Evolutionary conservation across 2,329 filamentous ascomycete genomes (phyloP), one percentile per base, ranked within the genome.

Genomic region (Rutstroemia sp.): DNA sequence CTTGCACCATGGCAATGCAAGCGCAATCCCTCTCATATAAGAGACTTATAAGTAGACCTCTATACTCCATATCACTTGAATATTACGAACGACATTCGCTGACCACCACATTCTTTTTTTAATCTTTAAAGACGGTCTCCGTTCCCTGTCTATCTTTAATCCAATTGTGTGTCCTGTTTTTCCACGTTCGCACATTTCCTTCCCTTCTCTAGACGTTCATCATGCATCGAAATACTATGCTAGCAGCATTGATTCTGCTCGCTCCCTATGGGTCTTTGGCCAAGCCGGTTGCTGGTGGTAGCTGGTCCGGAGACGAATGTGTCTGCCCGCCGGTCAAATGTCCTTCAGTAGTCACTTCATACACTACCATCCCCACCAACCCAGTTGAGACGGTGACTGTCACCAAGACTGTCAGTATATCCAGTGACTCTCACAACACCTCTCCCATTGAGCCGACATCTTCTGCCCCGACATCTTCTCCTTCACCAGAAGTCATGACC

Each of bases 211-310:
- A 21, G 21, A 10, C 21, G 21, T 46, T 19, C 27, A 51, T 19
- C 9, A 57, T 60, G 58, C 51, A 46, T 56, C 27, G 25, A 45
- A 50, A 44, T 21, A 42, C 27, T 37, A 47, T 48, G 9, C n/a
- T 51, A 5, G 21, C 48, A 34, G 48, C 21, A n/a, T 19, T 56
- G 8, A 38, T 49, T 37, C 25, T 58, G 16, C 48, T 61, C 25
- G 45, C 45, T 14, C 37, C 59, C 30, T 56, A 34, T 12, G 21
- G 23, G 38, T 56, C 53, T 8, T 42, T 57, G 4, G 50, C 53
- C 19, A 61, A 58, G 37, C 58, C 58, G 14, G 39, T 59, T 48
- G 37, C 54, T 19, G 37, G 45, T 39, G 52, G 44, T 9, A 37
- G 34, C 39, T 50, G 37, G 53, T 17, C 30, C 34, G 53, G 25